Conservation (phyloP, 306 rosid species). For the Canavalia ensiformis region DNA sequence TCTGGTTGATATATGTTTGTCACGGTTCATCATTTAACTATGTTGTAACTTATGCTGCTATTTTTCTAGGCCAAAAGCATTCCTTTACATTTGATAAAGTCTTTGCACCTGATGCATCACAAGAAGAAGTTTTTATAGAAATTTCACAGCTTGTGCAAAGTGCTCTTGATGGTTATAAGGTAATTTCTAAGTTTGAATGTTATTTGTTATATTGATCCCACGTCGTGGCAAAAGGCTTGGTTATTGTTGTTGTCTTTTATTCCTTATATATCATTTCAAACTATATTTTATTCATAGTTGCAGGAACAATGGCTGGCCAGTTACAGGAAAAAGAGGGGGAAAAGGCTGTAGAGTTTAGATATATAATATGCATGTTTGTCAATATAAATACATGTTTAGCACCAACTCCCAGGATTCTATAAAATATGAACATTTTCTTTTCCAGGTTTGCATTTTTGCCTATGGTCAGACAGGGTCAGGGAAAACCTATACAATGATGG, state of each 20-base stretch:
- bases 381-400: conserved; percentile 6
- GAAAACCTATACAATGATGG: conserved; percentile 99
- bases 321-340: not conserved
- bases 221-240: too few relatives aligned
- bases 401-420: not conserved
- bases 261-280: conserved; percentile 33
- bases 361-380: conserved; percentile 13
- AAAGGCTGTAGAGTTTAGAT: not conserved
- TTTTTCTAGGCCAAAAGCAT: conserved; percentile 81
- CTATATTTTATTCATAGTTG: conserved; percentile 20
- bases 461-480: conserved; percentile 99
- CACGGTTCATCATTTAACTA: conserved; percentile 20
- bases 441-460: conserved; percentile 97
- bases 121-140: conserved; percentile 87
- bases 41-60: conserved; percentile 39
- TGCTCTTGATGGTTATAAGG: conserved; percentile 99
- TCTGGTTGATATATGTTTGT: conserved; percentile 34
- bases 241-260: conserved; percentile 8
- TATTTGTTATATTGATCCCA: not conserved
- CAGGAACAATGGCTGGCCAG: not conserved
- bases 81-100: conserved; percentile 92
- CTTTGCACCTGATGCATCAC: conserved; percentile 82
- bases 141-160: conserved; percentile 99
- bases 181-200: conserved; percentile 48
- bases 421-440: conserved; percentile 46